Conservation (phyloP, 2,329 filamentous ascomycete species). For the Leptographium lundbergii region DNA sequence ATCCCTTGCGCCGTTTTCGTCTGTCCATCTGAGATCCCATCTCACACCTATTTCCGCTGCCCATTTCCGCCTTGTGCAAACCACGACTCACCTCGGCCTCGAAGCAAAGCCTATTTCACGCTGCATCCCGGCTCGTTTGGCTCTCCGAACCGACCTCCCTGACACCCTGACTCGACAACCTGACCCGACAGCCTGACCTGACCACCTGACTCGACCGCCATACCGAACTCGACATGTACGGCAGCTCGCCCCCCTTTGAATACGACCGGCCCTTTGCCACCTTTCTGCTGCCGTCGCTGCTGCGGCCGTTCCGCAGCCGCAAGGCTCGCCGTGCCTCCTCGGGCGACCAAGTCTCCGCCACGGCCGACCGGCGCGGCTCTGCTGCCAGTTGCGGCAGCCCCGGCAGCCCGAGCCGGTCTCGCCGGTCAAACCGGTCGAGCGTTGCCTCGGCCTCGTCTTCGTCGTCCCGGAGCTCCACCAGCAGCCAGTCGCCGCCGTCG, state of each 20-base stretch:
- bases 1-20: not conserved
- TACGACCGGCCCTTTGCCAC: slow-evolving; percentile 11
- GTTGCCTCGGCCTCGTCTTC: slow-evolving; percentile 3
- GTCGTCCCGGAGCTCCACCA: not conserved
- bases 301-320: slow-evolving; percentile 10
- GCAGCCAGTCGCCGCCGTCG: slow-evolving; percentile 5
- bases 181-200: not conserved
- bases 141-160: not conserved
- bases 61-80: not conserved
- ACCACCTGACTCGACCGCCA: no score
- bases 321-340: slow-evolving; percentile 11
- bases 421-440: slow-evolving; percentile 1
- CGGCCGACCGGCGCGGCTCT: no score
- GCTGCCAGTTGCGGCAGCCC: not conserved
- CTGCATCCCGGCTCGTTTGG: no score
- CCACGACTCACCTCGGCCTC: no score
- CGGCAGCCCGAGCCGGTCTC: not conserved
- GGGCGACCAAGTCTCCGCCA: not conserved
- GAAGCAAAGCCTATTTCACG: no score
- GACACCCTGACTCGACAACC: no score
- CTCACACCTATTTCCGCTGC: no score
- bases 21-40: not conserved
- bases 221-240: not conserved
- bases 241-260: not conserved
- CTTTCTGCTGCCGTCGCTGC: slow-evolving; percentile 17